Evolutionary conservation across 2,329 filamentous ascomycete species (phyloP).

Genomic region (Pseudopithomyces maydicus): DNA sequence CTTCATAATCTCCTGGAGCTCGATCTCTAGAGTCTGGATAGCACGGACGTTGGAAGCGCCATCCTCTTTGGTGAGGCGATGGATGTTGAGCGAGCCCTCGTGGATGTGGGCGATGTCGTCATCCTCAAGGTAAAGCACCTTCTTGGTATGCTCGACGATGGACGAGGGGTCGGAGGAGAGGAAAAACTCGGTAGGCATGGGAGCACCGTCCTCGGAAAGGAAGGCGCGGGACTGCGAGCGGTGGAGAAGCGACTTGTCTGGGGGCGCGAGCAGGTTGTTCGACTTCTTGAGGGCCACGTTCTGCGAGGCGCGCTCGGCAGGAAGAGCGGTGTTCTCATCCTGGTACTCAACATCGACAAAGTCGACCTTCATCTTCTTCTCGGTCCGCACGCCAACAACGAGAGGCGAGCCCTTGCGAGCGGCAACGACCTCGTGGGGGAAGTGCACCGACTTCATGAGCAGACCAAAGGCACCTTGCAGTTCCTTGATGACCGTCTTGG

Average conservation of each 20-base stretch:
- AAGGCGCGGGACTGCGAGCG: conserved; percentile 98
- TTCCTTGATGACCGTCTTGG: conserved; percentile 98
- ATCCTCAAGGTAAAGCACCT: conserved; percentile 99
- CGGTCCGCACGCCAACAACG: conserved; percentile 94
- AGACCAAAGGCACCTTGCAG: conserved; percentile 97
- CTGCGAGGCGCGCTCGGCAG: conserved; percentile 93
- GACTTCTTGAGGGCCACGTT: conserved; percentile 94
- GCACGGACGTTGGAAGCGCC: conserved; percentile 95
- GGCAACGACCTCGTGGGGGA: conserved; percentile 95
- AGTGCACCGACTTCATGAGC: conserved; percentile 97
- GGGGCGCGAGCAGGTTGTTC: conserved; percentile 71
- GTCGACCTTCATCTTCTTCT: conserved; percentile 99
- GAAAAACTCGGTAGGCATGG: conserved; percentile 99
- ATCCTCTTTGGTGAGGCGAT: conserved; percentile 95
- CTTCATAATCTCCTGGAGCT: conserved; percentile 99
- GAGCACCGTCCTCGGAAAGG: conserved; percentile 96
- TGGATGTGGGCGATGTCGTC: conserved; percentile 99
- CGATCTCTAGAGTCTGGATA: conserved; percentile 97
- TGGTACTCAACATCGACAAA: conserved; percentile 99
- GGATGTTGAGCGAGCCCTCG: conserved; percentile 98
- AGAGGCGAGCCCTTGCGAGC: conserved; percentile 98
- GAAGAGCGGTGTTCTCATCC: conserved; percentile 76
- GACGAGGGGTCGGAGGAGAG: conserved; percentile 97
- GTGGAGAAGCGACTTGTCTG: conserved; percentile 97
- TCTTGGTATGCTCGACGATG: conserved; percentile 99